Evolutionary conservation across 331 rosid genomes (phyloP).

Genomic region (Ulmus americana): DNA sequence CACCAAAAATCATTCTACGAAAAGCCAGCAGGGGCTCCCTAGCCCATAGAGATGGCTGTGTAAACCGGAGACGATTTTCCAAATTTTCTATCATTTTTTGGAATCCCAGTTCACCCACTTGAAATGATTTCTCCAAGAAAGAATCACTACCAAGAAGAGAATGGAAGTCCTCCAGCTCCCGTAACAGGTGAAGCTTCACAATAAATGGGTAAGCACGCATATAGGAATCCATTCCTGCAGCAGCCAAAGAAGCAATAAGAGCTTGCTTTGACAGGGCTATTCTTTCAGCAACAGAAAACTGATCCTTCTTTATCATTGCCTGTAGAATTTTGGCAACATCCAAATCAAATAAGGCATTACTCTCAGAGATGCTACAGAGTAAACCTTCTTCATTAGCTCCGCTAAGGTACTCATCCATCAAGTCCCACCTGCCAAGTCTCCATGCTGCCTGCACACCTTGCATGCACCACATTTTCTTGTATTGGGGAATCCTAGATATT

Average conservation of each 20-base stretch:
- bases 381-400: slow-evolving; percentile 87
- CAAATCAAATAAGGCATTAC: slow-evolving; percentile 88
- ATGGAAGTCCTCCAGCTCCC: slow-evolving; percentile 87
- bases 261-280: slow-evolving; percentile 83
- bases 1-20: slow-evolving; percentile 73
- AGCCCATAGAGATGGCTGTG: slow-evolving; percentile 90
- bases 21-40: slow-evolving; percentile 93
- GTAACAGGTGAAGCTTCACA: slow-evolving; percentile 84
- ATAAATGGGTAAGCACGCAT: slow-evolving; percentile 85
- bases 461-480: slow-evolving; percentile 96
- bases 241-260: slow-evolving; percentile 84
- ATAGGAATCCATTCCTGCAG: slow-evolving; percentile 98
- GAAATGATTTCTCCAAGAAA: slow-evolving; percentile 76
- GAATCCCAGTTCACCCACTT: slow-evolving; percentile 50
- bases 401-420: slow-evolving; percentile 89
- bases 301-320: slow-evolving; percentile 91
- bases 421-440: slow-evolving; percentile 98
- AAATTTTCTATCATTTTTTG: slow-evolving; percentile 67
- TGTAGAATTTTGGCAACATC: slow-evolving; percentile 92
- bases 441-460: slow-evolving; percentile 99
- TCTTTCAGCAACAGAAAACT: slow-evolving; percentile 74
- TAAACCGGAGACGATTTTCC: slow-evolving; percentile 81
- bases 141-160: slow-evolving; percentile 64
- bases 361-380: slow-evolving; percentile 78
- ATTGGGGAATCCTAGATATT: slow-evolving; percentile 69